Evolutionary conservation across 768 basidiomycete species (phyloP).

Genomic region (Porphyrellus cyaneotinctus): DNA sequence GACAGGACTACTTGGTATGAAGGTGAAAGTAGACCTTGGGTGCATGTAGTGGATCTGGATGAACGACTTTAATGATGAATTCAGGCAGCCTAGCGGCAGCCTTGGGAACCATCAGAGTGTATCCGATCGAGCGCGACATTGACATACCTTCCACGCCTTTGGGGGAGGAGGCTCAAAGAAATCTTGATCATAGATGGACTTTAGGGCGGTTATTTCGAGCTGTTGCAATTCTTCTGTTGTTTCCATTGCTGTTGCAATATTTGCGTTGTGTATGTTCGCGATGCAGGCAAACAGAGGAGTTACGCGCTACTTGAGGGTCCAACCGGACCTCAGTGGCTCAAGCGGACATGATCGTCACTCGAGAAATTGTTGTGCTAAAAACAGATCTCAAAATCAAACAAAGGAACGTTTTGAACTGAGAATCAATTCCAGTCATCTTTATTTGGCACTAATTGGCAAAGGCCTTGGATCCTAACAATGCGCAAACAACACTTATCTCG

Average conservation of each 20-base stretch:
- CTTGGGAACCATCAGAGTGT: constrained; percentile 33
- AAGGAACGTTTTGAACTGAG: constrained; percentile 3
- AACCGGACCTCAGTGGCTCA: constrained; percentile 70
- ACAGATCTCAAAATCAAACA: constrained; percentile 2
- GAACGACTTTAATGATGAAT: constrained; percentile 68
- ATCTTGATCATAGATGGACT: constrained; percentile 77
- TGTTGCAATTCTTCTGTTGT: constrained; percentile 63
- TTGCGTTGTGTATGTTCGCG: constrained; percentile 4
- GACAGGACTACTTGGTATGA: constrained; percentile 55
- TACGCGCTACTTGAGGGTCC: constrained; percentile 52
- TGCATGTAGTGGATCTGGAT: constrained; percentile 56
- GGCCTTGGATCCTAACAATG: constrained; percentile 13
- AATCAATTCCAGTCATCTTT: constrained; percentile 12
- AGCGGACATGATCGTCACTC: constrained; percentile 52
- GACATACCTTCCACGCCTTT: constrained; percentile 75
- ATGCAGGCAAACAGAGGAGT: constrained; percentile 25
- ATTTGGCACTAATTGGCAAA: constrained; percentile 18
- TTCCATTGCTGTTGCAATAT: constrained; percentile 51
- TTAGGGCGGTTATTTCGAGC: constrained; percentile 72
- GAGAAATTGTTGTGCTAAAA: constrained; percentile 10
- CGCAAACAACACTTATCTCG: constrained; percentile 17
- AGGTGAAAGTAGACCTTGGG: constrained; percentile 61
- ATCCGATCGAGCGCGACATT: constrained; percentile 7
- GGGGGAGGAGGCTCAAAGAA: constrained; percentile 71
- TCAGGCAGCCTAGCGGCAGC: constrained; percentile 67